Evolutionary conservation across 257 asterid genomes (phyloP).

Genomic region (Agastache rugosa): DNA sequence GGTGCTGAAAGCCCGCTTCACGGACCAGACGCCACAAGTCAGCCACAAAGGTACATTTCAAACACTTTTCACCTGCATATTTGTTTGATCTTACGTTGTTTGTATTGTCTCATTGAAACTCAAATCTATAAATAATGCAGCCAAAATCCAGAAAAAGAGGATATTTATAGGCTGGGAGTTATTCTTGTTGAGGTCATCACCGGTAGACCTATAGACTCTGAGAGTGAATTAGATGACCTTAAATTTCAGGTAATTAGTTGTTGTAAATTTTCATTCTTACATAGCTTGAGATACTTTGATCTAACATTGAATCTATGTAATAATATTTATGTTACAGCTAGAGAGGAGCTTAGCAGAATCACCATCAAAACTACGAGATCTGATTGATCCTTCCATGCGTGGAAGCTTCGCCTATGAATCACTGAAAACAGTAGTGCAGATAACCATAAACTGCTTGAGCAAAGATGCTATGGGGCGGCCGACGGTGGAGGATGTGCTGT

Average conservation of each 20-base stretch:
- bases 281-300: background rate
- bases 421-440: constrained; percentile 76
- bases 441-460: constrained; percentile 71
- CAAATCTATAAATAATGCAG: constrained; percentile 35
- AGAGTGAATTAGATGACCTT: constrained; percentile 64
- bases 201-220: constrained; percentile 70
- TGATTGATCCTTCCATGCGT: constrained; percentile 79
- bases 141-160: constrained; percentile 74
- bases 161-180: constrained; percentile 75
- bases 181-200: constrained; percentile 70
- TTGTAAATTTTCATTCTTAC: background rate
- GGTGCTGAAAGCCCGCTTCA: constrained; percentile 67
- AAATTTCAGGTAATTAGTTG: constrained; percentile 62
- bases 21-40: constrained; percentile 52
- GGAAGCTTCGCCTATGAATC: constrained; percentile 93
- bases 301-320: background rate
- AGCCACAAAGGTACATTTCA: constrained; percentile 38
- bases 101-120: background rate
- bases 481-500: constrained; percentile 90
- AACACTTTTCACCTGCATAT: background rate
- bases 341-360: constrained; percentile 87
- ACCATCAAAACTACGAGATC: constrained; percentile 66
- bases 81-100: background rate
- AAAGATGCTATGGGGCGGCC: constrained; percentile 72
- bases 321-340: constrained; percentile 47